Evolutionary conservation across 352 stramenopile species (phyloP), one percentile per base, ranked within the genome.

Genomic region (Globisporangium irregulare): DNA sequence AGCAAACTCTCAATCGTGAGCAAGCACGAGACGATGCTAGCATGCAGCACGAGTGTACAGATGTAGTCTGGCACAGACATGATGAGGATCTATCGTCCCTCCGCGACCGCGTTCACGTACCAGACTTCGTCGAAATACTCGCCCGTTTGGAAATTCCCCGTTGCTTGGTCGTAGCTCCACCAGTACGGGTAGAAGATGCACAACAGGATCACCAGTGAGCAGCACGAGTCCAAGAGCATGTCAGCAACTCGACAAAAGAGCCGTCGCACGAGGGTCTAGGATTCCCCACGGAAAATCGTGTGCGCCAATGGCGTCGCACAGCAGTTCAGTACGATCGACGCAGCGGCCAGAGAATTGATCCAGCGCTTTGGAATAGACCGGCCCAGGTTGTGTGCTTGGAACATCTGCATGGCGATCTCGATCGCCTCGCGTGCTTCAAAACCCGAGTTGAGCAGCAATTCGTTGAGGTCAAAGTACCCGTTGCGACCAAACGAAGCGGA

Each of bases 341-440:
- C 57, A 9, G 72, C 71, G 1, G 64, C 67, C 22, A 72, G 32
- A 25, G 58, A 50, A 27, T 77, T 77, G 61, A 77, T 67, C 71
- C 64, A 77, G 53, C 59, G 27, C 41, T 54, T 36, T 7, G 71
- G 34, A 4, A 76, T 54, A 0, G 38, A 67, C 24, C 24, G n/a
- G 12, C 71, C 74, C 22, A 77, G 32, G 22, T 68, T 32, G 48
- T 68, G 68, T 20, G 64, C 60, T 22, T 77, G 68, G 61, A 74
- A 77, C 22, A 65, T 73, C 54, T 77, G 72, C 51, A 71, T 29
- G 0, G 64, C 2, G 29, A 77, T 68, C 58, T 77, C 72, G 1
- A 62, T 20, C 9, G 24, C 62, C 54, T 77, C 64, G 22, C 68
- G 72, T 8, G 62, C 24, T 15, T 50, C 10, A 50, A 73, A 73